Evolutionary conservation across 2,329 filamentous ascomycete genomes (phyloP).

Genomic region (Talaromyces verruculosus): DNA sequence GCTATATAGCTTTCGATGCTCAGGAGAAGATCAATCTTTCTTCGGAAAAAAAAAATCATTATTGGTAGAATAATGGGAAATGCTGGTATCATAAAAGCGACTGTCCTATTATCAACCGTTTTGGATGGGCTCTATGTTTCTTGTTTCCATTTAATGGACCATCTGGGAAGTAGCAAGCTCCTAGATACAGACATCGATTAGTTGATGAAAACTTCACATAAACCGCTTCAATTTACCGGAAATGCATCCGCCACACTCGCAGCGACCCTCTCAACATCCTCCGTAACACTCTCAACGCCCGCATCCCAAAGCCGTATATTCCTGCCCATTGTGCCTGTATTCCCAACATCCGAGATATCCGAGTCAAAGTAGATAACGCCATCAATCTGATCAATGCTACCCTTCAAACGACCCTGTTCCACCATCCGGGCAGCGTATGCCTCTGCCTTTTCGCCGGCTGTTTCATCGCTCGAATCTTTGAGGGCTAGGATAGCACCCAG

Average conservation of each 20-base stretch:
- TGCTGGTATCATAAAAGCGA: constrained; percentile 3
- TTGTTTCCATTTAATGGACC: constrained; percentile 31
- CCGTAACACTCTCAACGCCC: constrained; percentile 80
- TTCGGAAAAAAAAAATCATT: background rate
- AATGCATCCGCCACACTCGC: constrained; percentile 78
- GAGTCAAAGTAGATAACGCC: constrained; percentile 81
- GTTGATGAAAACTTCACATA: background rate
- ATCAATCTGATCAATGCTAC: constrained; percentile 92
- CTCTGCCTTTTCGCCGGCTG: constrained; percentile 72
- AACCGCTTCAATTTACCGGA: constrained; percentile 56
- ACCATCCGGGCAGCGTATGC: constrained; percentile 93
- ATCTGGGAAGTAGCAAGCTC: constrained; percentile 38
- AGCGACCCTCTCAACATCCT: constrained; percentile 85
- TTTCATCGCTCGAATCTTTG: constrained; percentile 49
- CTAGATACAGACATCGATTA: constrained; percentile 25
- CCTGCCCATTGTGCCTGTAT: constrained; percentile 62
- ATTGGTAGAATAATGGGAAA: background rate
- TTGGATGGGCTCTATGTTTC: background rate
- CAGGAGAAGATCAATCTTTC: background rate
- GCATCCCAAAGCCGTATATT: constrained; percentile 84
- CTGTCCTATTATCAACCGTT: background rate
- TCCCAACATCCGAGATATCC: constrained; percentile 65
- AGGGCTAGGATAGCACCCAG: constrained; percentile 77
- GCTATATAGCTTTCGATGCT: too few relatives aligned
- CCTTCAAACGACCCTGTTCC: constrained; percentile 83